phyloP scores from a whole-genome alignment of 305 asterid species.

The Solanum hybrid region DNA sequence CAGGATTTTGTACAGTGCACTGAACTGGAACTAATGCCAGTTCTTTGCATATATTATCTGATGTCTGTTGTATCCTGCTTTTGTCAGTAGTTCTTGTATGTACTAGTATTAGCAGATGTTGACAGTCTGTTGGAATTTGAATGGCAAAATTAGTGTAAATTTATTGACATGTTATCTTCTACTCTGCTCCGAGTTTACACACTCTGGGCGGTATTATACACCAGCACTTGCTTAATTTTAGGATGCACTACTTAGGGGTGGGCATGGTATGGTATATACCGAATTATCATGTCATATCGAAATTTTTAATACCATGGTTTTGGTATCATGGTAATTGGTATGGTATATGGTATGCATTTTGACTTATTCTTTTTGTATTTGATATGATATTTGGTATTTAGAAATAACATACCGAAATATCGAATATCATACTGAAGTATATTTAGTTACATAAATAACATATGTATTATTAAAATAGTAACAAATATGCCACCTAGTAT shows the following conservation, averaged over 20 bases:
- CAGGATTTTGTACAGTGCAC: constrained; percentile 22
- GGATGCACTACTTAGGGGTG: neutral
- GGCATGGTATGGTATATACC: neutral
- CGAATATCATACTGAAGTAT: too few species aligned
- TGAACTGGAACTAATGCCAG: neutral
- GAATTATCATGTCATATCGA: neutral
- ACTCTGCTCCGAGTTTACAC: neutral
- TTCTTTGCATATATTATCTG: neutral
- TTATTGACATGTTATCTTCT: neutral
- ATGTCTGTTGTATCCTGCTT: neutral
- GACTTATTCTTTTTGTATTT: neutral
- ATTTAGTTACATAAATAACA: too few species aligned
- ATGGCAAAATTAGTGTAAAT: neutral
- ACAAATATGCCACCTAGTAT: neutral
- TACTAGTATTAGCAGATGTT: neutral
- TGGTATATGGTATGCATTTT: neutral
- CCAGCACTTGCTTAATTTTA: neutral
- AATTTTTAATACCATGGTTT: too few species aligned
- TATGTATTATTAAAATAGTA: neutral
- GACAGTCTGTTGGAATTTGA: neutral
- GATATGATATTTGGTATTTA: neutral
- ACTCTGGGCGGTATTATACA: neutral
- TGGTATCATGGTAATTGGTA: neutral
- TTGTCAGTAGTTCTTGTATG: neutral
- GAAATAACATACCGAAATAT: too few species aligned